These are phyloP conservation scores for Pythium brachiatum DNA, from an alignment of 352 stramenopile genomes.

Conservation along the genomic window DNA sequence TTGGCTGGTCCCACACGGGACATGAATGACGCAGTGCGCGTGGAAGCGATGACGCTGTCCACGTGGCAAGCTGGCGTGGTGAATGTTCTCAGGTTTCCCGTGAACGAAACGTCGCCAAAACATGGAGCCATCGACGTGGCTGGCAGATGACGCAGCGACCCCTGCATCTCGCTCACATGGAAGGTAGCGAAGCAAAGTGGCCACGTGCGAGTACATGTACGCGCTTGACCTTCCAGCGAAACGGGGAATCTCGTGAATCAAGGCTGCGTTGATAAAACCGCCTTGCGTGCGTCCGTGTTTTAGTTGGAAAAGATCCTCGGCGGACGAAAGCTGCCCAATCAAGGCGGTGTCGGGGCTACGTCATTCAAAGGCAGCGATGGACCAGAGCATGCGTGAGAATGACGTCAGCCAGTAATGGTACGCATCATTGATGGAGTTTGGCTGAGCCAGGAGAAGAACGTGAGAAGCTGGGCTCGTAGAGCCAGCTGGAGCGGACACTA, in stretches of 20 bases:
- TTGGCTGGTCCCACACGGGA: conserved; percentile 10
- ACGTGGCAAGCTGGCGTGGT: conserved; percentile 7
- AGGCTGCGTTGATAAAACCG: neutral
- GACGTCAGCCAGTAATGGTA: conserved; percentile 6
- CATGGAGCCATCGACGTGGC: conserved; percentile 18
- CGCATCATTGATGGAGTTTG: neutral
- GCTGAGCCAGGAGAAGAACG: neutral
- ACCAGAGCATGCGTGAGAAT: neutral
- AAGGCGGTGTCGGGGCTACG: neutral
- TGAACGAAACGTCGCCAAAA: conserved; percentile 4
- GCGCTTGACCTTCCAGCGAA: neutral
- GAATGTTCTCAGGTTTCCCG: conserved; percentile 14
- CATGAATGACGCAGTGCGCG: conserved; percentile 21
- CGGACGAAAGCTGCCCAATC: conserved; percentile 10
- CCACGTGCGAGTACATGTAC: neutral
- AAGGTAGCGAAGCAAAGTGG: neutral
- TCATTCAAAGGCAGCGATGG: neutral
- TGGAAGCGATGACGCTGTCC: conserved; percentile 21
- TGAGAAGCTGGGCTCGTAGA: neutral
- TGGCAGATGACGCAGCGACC: neutral
- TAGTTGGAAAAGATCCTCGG: no score
- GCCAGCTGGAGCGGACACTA: neutral
- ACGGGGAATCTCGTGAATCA: conserved; percentile 7
- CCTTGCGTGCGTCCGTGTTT: conserved; percentile 1
- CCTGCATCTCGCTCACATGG: neutral